These are phyloP conservation scores for Clonostachys chloroleuca DNA, from an alignment of 2,329 filamentous ascomycete species.

Conservation along the genomic window DNA sequence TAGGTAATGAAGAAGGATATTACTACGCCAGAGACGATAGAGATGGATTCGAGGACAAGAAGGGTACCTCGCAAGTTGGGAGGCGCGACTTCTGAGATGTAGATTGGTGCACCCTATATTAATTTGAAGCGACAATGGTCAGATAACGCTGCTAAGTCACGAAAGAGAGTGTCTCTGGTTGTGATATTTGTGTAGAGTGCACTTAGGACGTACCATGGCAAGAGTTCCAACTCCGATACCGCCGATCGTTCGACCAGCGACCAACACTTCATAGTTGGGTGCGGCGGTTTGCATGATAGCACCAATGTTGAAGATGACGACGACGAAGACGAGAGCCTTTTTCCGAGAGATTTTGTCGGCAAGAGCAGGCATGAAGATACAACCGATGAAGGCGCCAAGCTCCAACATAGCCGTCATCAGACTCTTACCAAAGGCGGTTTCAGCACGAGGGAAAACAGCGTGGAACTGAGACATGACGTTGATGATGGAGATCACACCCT, in stretches of 20 bases:
- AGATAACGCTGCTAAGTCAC: too few species aligned
- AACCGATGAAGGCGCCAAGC: slow-evolving; percentile 30
- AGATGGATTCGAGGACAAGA: slow-evolving; percentile 45
- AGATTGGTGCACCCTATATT: slow-evolving; percentile 12
- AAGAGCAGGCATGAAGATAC: slow-evolving; percentile 23
- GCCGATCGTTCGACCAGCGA: slow-evolving; percentile 17
- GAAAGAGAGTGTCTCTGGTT: too few species aligned
- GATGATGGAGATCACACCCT: slow-evolving; percentile 32
- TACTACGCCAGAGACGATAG: slow-evolving; percentile 45
- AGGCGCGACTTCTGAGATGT: slow-evolving; percentile 25
- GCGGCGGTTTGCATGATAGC: slow-evolving; percentile 29
- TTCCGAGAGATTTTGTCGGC: slow-evolving; percentile 36
- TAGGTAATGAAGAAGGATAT: slow-evolving; percentile 51
- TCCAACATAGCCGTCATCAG: slow-evolving; percentile 37
- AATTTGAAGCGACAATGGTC: too few species aligned
- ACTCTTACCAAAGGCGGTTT: slow-evolving; percentile 9
- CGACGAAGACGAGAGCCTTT: slow-evolving; percentile 29
- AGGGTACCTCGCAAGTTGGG: slow-evolving; percentile 30
- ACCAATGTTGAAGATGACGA: slow-evolving; percentile 33
- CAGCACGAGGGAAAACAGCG: slow-evolving; percentile 25
- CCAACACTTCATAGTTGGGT: slow-evolving; percentile 14
- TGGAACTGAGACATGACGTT: slow-evolving; percentile 17
- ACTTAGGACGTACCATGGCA: slow-evolving; percentile 8
- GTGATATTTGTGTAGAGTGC: too few species aligned
- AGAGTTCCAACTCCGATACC: slow-evolving; percentile 20